Base-by-base conservation (phyloP, 1,284 basidiomycete species). In the Apiotrichum gracile region DNA sequence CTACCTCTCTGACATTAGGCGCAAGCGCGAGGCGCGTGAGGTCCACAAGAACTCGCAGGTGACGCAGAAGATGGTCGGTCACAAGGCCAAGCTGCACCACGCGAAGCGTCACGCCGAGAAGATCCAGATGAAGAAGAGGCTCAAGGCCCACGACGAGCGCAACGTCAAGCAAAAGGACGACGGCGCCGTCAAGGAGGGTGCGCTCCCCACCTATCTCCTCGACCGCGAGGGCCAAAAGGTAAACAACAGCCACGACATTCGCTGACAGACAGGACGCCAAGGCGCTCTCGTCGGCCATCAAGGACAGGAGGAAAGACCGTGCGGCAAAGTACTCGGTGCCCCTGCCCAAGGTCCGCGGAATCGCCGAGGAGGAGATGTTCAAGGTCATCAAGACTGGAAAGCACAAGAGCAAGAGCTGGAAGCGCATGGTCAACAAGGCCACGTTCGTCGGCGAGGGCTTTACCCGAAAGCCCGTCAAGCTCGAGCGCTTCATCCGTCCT, bases 361-460 rank as follows among this genome's bases (percentile, higher is more conserved):
- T 99, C 65, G 93, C 94, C 19, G 96, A 99, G 75, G 96, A 98
- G 69, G 96, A 99, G 80, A 96, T 94, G 84, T 99, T 99, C 83
- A 97, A 96, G 81, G 96, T 98, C 33, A 82, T 99, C 82, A 91
- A 93, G 80, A 94, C 94, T 0, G 96, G 96, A 52, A 97, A 97
- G 81, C 88, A 84, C 71, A 97, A 94, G 79, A 85, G 83, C 72
- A 99, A 98, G 77, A 83, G 87, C 25, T 99, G 96, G 96, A 99
- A 99, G 79, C 84, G 96, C 63, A 97, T 99, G 94, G 91, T 99
- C 61, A 97, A 93, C 62, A 99, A 98, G 78, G 93, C 94, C 42
- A 97, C 94, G 2, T 98, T 98, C 72, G 94, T 98, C 40, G 94
- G 94, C 12, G 93, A 97, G 76, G 87, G 91, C 35, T 99, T 98